Conservation (phyloP, 345 rosid species). For the Aethionema arabicum region DNA sequence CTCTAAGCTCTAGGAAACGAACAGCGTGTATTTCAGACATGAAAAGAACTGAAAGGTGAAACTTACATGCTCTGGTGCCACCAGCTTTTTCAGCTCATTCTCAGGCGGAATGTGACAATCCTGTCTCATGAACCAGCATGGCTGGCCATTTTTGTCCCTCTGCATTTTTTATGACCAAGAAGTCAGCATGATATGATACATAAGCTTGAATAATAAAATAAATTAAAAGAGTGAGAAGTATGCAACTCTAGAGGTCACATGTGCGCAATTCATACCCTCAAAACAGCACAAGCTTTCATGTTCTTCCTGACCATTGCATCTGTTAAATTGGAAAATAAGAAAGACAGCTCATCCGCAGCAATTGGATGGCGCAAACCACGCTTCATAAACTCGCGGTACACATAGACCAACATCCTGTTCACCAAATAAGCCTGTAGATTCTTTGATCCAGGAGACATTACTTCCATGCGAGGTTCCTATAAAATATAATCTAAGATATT, state of each 20-base stretch:
- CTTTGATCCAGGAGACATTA: conserved; percentile 82
- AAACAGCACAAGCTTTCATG: conserved; percentile 66
- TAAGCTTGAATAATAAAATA: conserved; percentile 26
- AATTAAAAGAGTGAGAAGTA: background rate
- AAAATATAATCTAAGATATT: conserved; percentile 22
- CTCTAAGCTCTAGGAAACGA: conserved; percentile 15
- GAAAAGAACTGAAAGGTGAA: conserved; percentile 20
- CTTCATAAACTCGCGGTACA: conserved; percentile 76
- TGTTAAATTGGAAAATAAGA: conserved; percentile 64
- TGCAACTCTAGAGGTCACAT: conserved; percentile 19
- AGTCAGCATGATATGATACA: conserved; percentile 20
- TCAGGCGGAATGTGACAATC: conserved; percentile 74
- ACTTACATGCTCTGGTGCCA: conserved; percentile 89
- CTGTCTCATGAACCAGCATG: conserved; percentile 64
- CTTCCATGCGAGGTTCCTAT: conserved; percentile 97
- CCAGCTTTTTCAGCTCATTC: conserved; percentile 75
- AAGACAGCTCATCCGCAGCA: conserved; percentile 64
- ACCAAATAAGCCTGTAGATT: conserved; percentile 67
- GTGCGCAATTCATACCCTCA: conserved; percentile 55
- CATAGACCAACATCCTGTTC: conserved; percentile 73
- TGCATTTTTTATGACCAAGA: conserved; percentile 41
- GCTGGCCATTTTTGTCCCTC: conserved; percentile 72
- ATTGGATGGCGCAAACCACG: conserved; percentile 57
- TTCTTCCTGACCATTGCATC: conserved; percentile 67
- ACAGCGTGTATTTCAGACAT: conserved; percentile 15